Evolutionary conservation across 2,329 filamentous ascomycete species (phyloP).

Genomic region (Cladobotryum mycophilum): DNA sequence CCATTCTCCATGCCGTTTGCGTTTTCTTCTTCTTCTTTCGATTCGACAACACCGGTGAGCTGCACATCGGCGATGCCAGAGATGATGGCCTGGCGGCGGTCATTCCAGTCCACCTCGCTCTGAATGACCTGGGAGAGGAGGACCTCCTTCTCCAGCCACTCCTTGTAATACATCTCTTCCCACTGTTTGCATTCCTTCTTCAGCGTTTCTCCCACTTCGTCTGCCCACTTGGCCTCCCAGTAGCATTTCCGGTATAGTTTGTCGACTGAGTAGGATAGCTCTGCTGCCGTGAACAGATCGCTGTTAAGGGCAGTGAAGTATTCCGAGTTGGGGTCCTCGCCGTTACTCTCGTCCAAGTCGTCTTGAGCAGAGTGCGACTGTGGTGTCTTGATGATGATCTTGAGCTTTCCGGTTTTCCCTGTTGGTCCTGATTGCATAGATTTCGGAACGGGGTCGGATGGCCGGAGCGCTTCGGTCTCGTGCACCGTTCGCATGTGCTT

Average conservation of each 20-base stretch:
- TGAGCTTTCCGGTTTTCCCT: constrained; percentile 48
- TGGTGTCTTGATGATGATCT: constrained; percentile 58
- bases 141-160: constrained; percentile 76
- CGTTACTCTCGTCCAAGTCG: constrained; percentile 47
- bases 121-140: constrained; percentile 66
- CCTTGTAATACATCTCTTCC: constrained; percentile 60
- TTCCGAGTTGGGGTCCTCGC: constrained; percentile 52
- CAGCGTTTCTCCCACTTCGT: constrained; percentile 58
- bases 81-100: constrained; percentile 50
- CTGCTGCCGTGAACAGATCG: constrained; percentile 59
- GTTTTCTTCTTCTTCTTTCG: constrained; percentile 18
- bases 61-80: constrained; percentile 41
- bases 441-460: constrained; percentile 67
- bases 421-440: constrained; percentile 48
- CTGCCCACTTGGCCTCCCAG: constrained; percentile 66
- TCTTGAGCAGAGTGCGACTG: constrained; percentile 53
- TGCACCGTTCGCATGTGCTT: constrained; percentile 99
- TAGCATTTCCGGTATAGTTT: constrained; percentile 63
- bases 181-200: constrained; percentile 58
- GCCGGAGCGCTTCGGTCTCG: constrained; percentile 88
- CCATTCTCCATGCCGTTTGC: constrained; percentile 18
- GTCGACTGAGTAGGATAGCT: constrained; percentile 54
- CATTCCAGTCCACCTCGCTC: constrained; percentile 60
- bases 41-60: constrained; percentile 28
- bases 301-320: constrained; percentile 49